A percentile compares a stretch with the other conserved stretches of the same genome.
These are phyloP conservation scores for Talaromyces atroroseus DNA, from an alignment of 2,329 filamentous ascomycete species.

Conservation along the genomic window DNA sequence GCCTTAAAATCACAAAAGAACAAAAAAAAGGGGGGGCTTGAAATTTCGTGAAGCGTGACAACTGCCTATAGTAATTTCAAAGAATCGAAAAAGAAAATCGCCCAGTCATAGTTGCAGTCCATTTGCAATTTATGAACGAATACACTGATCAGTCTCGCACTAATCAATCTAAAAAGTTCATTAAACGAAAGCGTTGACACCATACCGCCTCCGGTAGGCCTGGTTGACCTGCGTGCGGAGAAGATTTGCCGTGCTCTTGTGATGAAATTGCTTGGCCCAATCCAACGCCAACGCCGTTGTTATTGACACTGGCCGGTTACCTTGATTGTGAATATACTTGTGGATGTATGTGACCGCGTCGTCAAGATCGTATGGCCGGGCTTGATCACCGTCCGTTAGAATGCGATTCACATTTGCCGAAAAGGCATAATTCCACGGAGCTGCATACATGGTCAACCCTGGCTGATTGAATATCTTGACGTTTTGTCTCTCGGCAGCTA, in stretches of 20 bases:
- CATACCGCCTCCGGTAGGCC: background rate
- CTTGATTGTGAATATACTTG: background rate
- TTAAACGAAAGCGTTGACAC: background rate
- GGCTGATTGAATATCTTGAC: background rate
- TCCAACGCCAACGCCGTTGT: background rate
- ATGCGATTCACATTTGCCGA: background rate
- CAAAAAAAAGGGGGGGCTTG: too few relatives aligned
- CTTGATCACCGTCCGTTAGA: too few relatives aligned
- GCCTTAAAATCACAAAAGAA: too few relatives aligned
- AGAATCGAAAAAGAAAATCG: too few relatives aligned
- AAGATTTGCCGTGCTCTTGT: background rate
- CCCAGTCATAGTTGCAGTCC: too few relatives aligned
- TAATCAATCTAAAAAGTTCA: background rate
- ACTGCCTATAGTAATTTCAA: too few relatives aligned
- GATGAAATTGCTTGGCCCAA: background rate
- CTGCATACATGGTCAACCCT: background rate
- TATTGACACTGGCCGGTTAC: background rate
- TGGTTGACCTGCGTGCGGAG: background rate
- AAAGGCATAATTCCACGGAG: background rate
- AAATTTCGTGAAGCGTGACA: too few relatives aligned
- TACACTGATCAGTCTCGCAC: too few relatives aligned
- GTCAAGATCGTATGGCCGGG: background rate
- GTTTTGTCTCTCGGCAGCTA: background rate
- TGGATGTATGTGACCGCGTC: slow-evolving; percentile 2
- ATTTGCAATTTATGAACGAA: too few relatives aligned